phyloP scores from a whole-genome alignment of 2,329 filamentous ascomycete genomes.

The Colletotrichum lentis region DNA sequence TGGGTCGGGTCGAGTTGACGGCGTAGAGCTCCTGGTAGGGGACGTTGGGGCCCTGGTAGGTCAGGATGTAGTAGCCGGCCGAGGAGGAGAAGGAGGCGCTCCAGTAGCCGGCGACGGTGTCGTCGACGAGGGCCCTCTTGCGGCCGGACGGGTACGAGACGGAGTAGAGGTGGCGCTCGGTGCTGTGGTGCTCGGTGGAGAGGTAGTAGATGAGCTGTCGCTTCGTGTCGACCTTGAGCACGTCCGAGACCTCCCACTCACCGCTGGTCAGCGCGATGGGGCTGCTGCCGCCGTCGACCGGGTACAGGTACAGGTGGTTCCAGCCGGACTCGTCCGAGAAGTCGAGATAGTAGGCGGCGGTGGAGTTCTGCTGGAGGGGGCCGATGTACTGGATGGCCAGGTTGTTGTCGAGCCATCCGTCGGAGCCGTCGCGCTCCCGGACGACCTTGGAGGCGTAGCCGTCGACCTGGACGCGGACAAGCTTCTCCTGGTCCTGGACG shows the following conservation, averaged over 20 bases:
- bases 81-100: conserved; percentile 70
- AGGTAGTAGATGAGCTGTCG: conserved; percentile 69
- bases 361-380: conserved; percentile 48
- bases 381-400: conserved; percentile 65
- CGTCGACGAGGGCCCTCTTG: conserved; percentile 69
- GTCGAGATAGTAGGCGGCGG: conserved; percentile 67
- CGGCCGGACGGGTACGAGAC: conserved; percentile 65
- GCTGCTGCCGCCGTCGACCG: conserved; percentile 63
- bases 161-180: conserved; percentile 73
- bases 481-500: conserved; percentile 70
- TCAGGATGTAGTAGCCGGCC: conserved; percentile 71
- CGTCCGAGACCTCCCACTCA: conserved; percentile 69
- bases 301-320: conserved; percentile 72
- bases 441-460: conserved; percentile 56
- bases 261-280: conserved; percentile 68
- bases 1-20: conserved; percentile 59
- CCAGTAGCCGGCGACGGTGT: conserved; percentile 66
- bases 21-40: conserved; percentile 74
- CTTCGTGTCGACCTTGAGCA: conserved; percentile 66
- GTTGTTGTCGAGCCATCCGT: conserved; percentile 70
- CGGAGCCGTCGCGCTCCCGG: conserved; percentile 65
- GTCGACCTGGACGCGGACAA: conserved; percentile 66
- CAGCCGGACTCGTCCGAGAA: conserved; percentile 71
- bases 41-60: conserved; percentile 71
- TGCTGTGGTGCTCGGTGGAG: conserved; percentile 71